These are phyloP conservation scores for Metarhizium sp. DNA, from an alignment of 2,329 filamentous ascomycete species.

Conservation along the genomic window DNA sequence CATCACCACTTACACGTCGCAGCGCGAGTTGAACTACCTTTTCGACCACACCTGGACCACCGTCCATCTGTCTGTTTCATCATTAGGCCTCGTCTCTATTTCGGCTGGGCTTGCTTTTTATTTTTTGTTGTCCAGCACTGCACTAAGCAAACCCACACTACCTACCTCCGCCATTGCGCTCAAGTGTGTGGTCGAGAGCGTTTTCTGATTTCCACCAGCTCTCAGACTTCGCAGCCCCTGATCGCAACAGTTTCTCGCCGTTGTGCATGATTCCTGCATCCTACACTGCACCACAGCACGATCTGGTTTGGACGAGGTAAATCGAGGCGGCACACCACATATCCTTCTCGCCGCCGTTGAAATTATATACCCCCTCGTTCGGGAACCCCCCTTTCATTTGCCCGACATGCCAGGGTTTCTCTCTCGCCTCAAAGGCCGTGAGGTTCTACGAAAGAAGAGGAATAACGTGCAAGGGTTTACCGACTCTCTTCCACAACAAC, in stretches of 20 bases:
- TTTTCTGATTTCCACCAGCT: not conserved
- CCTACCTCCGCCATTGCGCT: not conserved
- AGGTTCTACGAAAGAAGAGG: slow-evolving; percentile 62
- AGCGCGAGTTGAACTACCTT: slow-evolving; percentile 5
- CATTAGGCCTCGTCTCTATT: not conserved
- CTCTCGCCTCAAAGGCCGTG: slow-evolving; percentile 65
- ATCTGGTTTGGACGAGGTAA: not conserved
- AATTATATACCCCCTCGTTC: not conserved
- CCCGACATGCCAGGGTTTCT: slow-evolving; percentile 48
- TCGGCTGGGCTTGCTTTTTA: not conserved
- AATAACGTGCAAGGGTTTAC: slow-evolving; percentile 40
- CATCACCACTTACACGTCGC: slow-evolving; percentile 10
- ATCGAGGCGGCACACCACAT: not conserved
- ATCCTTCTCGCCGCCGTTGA: not conserved
- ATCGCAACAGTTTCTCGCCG: not conserved
- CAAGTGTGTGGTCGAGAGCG: not conserved
- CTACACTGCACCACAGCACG: not conserved
- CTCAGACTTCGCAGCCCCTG: not conserved
- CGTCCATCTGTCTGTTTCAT: not conserved
- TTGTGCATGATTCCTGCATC: not conserved
- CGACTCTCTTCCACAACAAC: slow-evolving; percentile 53
- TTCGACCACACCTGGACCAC: not conserved
- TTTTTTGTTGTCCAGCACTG: not conserved
- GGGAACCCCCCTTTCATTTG: not conserved
- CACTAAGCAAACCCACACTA: not conserved